A percentile compares a stretch with the other conserved stretches of the same genome.
Evolutionary conservation across 768 basidiomycete species (phyloP).

Genomic region (Crassisporium funariophilum): DNA sequence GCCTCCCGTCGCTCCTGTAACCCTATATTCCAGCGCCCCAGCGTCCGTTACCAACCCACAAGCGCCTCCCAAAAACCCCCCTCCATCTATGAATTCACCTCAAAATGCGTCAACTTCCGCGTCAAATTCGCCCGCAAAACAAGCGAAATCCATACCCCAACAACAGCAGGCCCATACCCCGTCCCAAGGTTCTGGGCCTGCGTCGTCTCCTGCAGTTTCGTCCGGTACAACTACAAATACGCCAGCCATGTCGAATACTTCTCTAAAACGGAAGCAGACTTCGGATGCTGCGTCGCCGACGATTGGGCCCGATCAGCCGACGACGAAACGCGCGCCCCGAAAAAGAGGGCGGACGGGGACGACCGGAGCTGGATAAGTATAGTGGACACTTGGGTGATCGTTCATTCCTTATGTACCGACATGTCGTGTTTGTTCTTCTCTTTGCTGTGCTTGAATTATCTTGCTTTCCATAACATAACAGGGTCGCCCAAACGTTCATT

Average conservation of each 20-base stretch:
- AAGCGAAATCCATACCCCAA: slow-evolving; percentile 57
- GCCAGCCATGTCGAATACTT: slow-evolving; percentile 47
- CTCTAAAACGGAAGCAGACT: slow-evolving; percentile 58
- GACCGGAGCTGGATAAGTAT: slow-evolving; percentile 41
- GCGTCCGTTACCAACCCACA: slow-evolving; percentile 48
- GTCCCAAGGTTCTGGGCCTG: slow-evolving; percentile 31
- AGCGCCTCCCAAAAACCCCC: slow-evolving; percentile 25
- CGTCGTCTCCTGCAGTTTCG: slow-evolving; percentile 31
- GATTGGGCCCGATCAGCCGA: slow-evolving; percentile 45
- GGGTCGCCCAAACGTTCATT: slow-evolving; percentile 3
- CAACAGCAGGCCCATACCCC: slow-evolving; percentile 6
- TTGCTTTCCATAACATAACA: slow-evolving; percentile 19
- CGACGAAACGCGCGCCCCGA: slow-evolving; percentile 52
- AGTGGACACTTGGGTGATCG: too few species aligned
- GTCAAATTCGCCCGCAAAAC: slow-evolving; percentile 61
- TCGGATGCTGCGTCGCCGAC: slow-evolving; percentile 53
- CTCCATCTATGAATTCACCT: slow-evolving; percentile 42
- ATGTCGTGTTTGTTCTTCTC: slow-evolving; percentile 14
- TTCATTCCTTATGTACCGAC: slow-evolving; percentile 16
- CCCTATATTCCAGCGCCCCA: slow-evolving; percentile 54
- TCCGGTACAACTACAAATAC: slow-evolving; percentile 48
- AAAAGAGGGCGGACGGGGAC: slow-evolving; percentile 54
- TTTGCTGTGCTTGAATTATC: slow-evolving; percentile 20
- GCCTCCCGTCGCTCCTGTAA: slow-evolving; percentile 28
- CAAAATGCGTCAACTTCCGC: slow-evolving; percentile 51